Evolutionary conservation across 2,329 filamentous ascomycete genomes (phyloP), one percentile per base, ranked within the genome.

Genomic region (Cadophora sp.): DNA sequence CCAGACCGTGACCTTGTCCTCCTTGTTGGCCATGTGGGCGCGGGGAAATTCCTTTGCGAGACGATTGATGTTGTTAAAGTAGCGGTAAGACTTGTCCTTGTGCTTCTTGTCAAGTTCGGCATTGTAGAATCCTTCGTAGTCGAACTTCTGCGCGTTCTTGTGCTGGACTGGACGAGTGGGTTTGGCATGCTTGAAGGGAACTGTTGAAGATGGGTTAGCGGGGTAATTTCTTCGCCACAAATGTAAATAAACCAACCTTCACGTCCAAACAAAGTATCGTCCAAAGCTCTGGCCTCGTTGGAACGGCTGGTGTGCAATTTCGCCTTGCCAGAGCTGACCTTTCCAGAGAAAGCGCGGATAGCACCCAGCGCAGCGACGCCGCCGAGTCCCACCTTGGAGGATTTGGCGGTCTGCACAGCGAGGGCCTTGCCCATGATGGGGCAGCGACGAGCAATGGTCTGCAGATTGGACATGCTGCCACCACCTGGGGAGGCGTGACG

Each of bases 21-120:
- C 90, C 76, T 88, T 87, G 66, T 85, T 89, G 18, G 92, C 87
- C 85, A 96, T 97, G 80, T 99, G 96, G 55, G 96, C 96, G 71
- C 92, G 92, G 36, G 96, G 96, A 71, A 99, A 99, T 72, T 98
- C 93, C 82, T 96, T 93, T 72, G 96, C 96, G 68, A 99, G 86
- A 43, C 96, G 94, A 78, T 99, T 99, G 88, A 99, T 99, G 84
- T 99, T 99, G 86, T 99, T 99, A 85, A 99, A 99, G 84, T 98
- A 98, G 77, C 96, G 93, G 84, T 99, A 99, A 62, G 94, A 97
- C 84, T 97, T 98, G 86, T 99, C 96, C 85, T 97, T 94, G 86
- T 97, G 96, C 84, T 99, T 99, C 87, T 97, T 98, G 75, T 97
- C 93, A 73, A 99, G 82, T 80, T 99, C 95, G 69, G 83, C 83